phyloP scores from a whole-genome alignment of 2,329 filamentous ascomycete species.

The Colletotrichum trifolii region DNA sequence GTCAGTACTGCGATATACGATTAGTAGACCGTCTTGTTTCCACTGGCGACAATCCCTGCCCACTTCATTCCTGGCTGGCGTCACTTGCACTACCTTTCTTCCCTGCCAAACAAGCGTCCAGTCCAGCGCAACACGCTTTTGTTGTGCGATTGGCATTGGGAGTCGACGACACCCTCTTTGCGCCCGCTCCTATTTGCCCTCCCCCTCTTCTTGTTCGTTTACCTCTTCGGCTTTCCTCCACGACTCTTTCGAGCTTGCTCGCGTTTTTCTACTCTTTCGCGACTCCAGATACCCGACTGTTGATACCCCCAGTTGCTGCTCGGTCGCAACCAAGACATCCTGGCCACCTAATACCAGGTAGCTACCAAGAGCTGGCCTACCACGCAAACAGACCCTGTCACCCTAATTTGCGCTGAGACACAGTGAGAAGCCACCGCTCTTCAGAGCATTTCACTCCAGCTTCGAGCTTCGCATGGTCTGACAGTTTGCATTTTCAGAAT shows the following conservation, averaged over 20 bases:
- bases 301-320: slow-evolving; percentile 18
- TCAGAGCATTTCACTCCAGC: background rate
- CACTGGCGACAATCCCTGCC: slow-evolving; percentile 28
- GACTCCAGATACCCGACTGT: slow-evolving; percentile 21
- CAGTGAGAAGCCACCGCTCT: slow-evolving; percentile 28
- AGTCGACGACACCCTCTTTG: slow-evolving; percentile 31
- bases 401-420: slow-evolving; percentile 34
- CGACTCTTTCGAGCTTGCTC: background rate
- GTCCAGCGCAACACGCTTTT: slow-evolving; percentile 30
- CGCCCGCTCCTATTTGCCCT: background rate
- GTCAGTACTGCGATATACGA: no score
- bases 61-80: slow-evolving; percentile 30
- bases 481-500: slow-evolving; percentile 22
- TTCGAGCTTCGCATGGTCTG: slow-evolving; percentile 5
- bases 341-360: background rate
- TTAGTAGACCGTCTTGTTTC: slow-evolving; percentile 11
- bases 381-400: slow-evolving; percentile 21
- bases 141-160: slow-evolving; percentile 28
- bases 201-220: background rate
- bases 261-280: background rate
- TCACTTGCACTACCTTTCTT: slow-evolving; percentile 23
- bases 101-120: slow-evolving; percentile 25
- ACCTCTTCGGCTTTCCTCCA: background rate
- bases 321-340: slow-evolving; percentile 9
- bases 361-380: slow-evolving; percentile 15